These are phyloP conservation scores for Viridothelium virens DNA, from an alignment of 495 filamentous ascomycete species.

Conservation along the genomic window DNA sequence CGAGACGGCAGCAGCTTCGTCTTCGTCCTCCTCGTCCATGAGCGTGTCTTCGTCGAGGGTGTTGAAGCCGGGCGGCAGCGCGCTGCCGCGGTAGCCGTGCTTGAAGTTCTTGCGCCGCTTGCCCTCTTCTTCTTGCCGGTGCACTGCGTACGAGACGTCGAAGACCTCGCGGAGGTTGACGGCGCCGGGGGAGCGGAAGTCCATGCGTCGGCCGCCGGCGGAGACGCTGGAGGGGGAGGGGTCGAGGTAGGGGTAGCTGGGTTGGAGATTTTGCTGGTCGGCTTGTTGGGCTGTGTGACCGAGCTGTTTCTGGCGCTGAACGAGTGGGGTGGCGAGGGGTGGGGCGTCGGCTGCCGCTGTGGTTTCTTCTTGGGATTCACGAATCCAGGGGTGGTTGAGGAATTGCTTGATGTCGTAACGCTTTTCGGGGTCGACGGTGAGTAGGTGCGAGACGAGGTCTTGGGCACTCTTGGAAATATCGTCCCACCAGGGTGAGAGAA, in stretches of 20 bases:
- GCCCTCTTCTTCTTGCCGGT: conserved; percentile 90
- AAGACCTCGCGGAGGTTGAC: conserved; percentile 96
- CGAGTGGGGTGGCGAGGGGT: conserved; percentile 62
- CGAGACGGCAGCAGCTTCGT: conserved; percentile 54
- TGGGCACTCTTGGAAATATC: conserved; percentile 94
- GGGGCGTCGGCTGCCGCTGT: conserved; percentile 67
- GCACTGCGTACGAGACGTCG: conserved; percentile 93
- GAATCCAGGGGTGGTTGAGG: conserved; percentile 86
- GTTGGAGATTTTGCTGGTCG: conserved; percentile 21
- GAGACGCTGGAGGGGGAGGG: conserved; percentile 37
- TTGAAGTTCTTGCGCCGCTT: conserved; percentile 77
- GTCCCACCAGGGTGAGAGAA: conserved; percentile 98
- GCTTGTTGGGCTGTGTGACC: background rate
- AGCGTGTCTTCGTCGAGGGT: conserved; percentile 45
- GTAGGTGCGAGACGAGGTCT: conserved; percentile 85
- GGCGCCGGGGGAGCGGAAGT: conserved; percentile 93
- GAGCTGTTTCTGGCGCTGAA: conserved; percentile 45
- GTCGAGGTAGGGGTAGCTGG: conserved; percentile 49
- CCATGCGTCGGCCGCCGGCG: conserved; percentile 58
- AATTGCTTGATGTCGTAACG: conserved; percentile 85
- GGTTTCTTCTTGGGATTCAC: conserved; percentile 64
- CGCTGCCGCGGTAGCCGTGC: conserved; percentile 56
- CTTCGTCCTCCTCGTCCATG: conserved; percentile 60
- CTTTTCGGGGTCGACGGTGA: conserved; percentile 87
- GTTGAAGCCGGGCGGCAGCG: conserved; percentile 31